These are phyloP conservation scores for Xylaria intraflava DNA, from an alignment of 495 filamentous ascomycete genomes.

Conservation along the genomic window DNA sequence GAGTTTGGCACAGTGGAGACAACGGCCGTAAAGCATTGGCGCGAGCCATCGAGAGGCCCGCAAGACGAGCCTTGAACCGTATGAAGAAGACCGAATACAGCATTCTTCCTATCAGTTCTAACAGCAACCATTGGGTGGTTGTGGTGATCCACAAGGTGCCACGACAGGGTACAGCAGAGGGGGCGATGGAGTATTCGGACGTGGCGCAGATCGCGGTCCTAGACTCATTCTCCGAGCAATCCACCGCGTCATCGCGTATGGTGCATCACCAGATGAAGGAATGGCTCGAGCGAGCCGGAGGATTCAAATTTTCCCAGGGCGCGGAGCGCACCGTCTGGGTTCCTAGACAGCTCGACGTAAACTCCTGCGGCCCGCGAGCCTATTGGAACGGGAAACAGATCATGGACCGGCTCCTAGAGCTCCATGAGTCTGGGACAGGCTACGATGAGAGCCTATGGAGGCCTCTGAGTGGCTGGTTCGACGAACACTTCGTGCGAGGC, in stretches of 20 bases:
- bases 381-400: constrained; percentile 20
- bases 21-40: not conserved
- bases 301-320: not conserved
- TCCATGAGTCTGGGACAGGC: not conserved
- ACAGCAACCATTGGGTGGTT: constrained; percentile 17
- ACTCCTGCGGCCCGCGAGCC: constrained; percentile 15
- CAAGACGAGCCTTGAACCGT: not conserved
- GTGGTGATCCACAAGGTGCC: constrained; percentile 14
- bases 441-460: constrained; percentile 10
- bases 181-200: constrained; percentile 1
- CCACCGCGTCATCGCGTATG: not conserved
- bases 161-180: not conserved
- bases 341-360: constrained; percentile 6
- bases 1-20: not conserved
- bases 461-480: constrained; percentile 14
- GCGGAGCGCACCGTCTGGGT: not conserved
- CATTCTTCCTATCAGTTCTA: constrained; percentile 14
- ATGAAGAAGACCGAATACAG: constrained; percentile 12
- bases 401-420: constrained; percentile 12
- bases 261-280: not conserved
- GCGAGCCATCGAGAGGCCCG: not conserved
- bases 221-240: not conserved
- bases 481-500: constrained; percentile 16
- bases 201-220: constrained; percentile 11
- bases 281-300: not conserved